Conservation (phyloP, 2,329 filamentous ascomycete species). For the Colletotrichum salicis region DNA sequence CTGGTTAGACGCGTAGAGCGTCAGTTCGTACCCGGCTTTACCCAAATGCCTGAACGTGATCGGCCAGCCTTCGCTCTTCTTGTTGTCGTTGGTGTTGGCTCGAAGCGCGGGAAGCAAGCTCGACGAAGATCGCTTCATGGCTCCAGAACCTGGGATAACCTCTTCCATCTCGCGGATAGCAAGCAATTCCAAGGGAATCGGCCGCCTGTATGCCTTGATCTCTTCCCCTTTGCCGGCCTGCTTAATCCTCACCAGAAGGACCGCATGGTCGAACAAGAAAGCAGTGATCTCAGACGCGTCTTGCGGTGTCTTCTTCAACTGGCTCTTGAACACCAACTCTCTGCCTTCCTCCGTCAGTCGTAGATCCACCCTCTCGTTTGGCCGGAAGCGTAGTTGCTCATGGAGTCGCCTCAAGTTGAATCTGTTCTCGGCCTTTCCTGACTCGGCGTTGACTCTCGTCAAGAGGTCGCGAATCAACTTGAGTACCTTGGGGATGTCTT, state of each 20-base stretch:
- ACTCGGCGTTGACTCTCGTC: conserved; percentile 90
- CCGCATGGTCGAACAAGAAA: conserved; percentile 95
- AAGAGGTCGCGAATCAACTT: conserved; percentile 87
- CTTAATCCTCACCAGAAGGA: conserved; percentile 91
- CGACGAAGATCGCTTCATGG: conserved; percentile 87
- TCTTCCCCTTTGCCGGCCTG: conserved; percentile 93
- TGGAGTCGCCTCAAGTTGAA: conserved; percentile 95
- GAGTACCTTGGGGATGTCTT: conserved; percentile 91
- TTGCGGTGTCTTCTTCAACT: conserved; percentile 90
- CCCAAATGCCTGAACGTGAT: conserved; percentile 97
- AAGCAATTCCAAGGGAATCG: conserved; percentile 92
- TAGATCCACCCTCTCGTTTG: conserved; percentile 90
- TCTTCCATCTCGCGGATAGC: conserved; percentile 98
- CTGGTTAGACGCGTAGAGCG: conserved; percentile 86
- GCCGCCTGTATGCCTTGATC: conserved; percentile 91
- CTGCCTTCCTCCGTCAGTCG: conserved; percentile 94
- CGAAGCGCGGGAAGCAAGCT: conserved; percentile 75
- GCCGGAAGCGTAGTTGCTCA: conserved; percentile 88
- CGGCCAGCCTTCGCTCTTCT: conserved; percentile 81
- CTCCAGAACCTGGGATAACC: conserved; percentile 82
- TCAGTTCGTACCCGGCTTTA: conserved; percentile 93
- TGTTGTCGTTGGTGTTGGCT: conserved; percentile 61
- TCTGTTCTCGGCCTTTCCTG: conserved; percentile 95
- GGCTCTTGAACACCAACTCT: conserved; percentile 93
- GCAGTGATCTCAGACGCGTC: conserved; percentile 84